These are phyloP conservation scores for Phytophthora cryptogea DNA, from an alignment of 352 stramenopile genomes.

Conservation along the genomic window DNA sequence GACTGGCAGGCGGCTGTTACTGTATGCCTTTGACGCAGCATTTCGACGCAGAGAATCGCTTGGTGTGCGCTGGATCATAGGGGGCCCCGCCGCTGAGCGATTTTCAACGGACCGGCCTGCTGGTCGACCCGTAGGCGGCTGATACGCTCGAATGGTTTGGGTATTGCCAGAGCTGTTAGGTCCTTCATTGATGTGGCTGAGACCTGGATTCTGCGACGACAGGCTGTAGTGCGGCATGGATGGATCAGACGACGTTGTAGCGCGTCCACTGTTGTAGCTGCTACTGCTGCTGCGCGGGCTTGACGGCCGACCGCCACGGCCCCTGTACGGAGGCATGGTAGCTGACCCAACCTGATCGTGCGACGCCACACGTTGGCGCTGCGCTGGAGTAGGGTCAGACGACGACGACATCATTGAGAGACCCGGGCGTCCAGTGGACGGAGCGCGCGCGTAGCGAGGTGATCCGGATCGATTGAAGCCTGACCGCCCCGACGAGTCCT, in stretches of 20 bases:
- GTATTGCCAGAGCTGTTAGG: constrained; percentile 6
- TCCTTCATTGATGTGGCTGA: constrained; percentile 15
- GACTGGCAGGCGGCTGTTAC: constrained; percentile 5
- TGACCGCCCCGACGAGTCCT: constrained; percentile 38
- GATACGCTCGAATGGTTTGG: constrained; percentile 14
- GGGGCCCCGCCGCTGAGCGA: constrained; percentile 6
- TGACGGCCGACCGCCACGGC: constrained; percentile 7
- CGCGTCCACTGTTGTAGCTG: constrained; percentile 29
- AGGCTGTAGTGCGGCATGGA: constrained; percentile 21
- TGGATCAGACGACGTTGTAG: constrained; percentile 27
- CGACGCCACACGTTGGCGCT: constrained; percentile 21
- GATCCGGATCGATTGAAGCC: constrained; percentile 30
- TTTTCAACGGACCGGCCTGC: constrained; percentile 24
- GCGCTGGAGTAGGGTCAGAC: constrained; percentile 19
- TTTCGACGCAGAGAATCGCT: constrained; percentile 23
- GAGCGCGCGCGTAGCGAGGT: constrained; percentile 14
- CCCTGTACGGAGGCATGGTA: constrained; percentile 12
- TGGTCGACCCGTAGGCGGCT: constrained; percentile 11
- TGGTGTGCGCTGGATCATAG: constrained; percentile 13
- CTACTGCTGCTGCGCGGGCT: constrained; percentile 31
- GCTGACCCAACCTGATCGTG: constrained; percentile 19
- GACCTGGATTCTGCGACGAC: constrained; percentile 13
- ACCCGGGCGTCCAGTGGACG: constrained; percentile 16
- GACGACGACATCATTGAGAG: constrained; percentile 33
- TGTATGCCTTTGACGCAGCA: constrained; percentile 8